Percentiles rank a stretch among this genome's conserved stretches.
Evolutionary conservation across 306 rosid species (phyloP).

Genomic region (Cajanus cajan): DNA sequence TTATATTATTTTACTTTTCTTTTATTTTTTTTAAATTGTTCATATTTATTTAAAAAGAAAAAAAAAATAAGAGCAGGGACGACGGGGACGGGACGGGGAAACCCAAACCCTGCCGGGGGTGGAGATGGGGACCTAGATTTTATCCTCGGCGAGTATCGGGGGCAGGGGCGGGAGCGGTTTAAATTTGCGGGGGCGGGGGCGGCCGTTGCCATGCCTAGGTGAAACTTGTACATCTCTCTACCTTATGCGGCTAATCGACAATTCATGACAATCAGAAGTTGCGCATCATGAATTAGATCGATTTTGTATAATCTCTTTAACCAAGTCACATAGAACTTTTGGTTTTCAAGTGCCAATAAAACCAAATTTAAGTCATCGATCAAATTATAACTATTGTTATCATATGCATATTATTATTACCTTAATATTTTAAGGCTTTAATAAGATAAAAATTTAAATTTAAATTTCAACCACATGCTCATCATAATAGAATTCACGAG

Average conservation of each 20-base stretch:
- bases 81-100: too few species aligned
- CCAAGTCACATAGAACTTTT: background rate
- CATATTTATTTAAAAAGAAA: too few species aligned
- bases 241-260: background rate
- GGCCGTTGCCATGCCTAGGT: too few species aligned
- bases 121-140: too few species aligned
- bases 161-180: too few species aligned
- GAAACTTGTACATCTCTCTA: background rate
- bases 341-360: background rate
- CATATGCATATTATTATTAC: background rate
- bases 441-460: background rate
- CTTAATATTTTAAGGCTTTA: background rate
- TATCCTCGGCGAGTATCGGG: too few species aligned
- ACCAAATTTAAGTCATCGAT: background rate
- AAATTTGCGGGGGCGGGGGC: too few species aligned
- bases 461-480: background rate
- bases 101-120: too few species aligned
- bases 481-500: background rate
- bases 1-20: too few species aligned
- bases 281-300: background rate
- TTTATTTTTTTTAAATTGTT: too few species aligned
- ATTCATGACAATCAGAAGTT: background rate
- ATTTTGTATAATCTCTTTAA: background rate
- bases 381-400: background rate
- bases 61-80: too few species aligned